Conservation (phyloP, 1,284 basidiomycete species). For the Rhodofomes roseus region DNA sequence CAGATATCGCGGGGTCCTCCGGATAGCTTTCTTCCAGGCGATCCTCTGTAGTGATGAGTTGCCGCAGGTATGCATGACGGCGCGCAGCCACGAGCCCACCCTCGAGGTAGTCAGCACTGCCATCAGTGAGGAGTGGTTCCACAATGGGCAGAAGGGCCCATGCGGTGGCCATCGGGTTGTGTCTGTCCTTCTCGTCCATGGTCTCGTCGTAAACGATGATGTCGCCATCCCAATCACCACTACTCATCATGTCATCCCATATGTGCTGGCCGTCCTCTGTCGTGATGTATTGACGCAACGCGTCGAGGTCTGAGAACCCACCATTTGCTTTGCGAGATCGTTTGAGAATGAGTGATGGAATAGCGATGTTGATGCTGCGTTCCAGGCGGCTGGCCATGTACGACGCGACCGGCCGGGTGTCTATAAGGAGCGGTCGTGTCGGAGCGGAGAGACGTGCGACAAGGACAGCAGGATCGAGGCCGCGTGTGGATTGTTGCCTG, state of each 20-base stretch:
- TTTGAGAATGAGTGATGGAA: conserved; percentile 84
- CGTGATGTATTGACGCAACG: conserved; percentile 73
- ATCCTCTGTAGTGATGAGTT: conserved; percentile 44
- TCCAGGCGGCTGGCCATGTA: conserved; percentile 62
- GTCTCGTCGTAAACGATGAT: conserved; percentile 73
- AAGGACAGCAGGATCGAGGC: conserved; percentile 46
- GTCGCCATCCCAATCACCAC: conserved; percentile 64
- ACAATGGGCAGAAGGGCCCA: conserved; percentile 67
- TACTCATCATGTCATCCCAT: conserved; percentile 61
- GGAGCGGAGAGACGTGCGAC: conserved; percentile 45
- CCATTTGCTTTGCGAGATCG: conserved; percentile 68
- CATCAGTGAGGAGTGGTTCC: conserved; percentile 47
- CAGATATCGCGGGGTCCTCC: conserved; percentile 8
- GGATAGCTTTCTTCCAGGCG: conserved; percentile 19
- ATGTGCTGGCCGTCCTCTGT: conserved; percentile 63
- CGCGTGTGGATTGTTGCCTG: conserved; percentile 26
- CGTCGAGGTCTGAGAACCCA: conserved; percentile 59
- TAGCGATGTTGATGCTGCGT: conserved; percentile 75
- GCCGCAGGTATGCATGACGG: conserved; percentile 49
- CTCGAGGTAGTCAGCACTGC: conserved; percentile 58
- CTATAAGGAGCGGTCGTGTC: conserved; percentile 69
- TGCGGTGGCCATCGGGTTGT: conserved; percentile 49
- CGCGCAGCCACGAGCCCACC: conserved; percentile 64
- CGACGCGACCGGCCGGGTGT: conserved; percentile 68
- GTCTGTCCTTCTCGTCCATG: conserved; percentile 61